These are phyloP conservation scores for Suillus placidus DNA, from an alignment of 768 basidiomycete species.

Conservation along the genomic window DNA sequence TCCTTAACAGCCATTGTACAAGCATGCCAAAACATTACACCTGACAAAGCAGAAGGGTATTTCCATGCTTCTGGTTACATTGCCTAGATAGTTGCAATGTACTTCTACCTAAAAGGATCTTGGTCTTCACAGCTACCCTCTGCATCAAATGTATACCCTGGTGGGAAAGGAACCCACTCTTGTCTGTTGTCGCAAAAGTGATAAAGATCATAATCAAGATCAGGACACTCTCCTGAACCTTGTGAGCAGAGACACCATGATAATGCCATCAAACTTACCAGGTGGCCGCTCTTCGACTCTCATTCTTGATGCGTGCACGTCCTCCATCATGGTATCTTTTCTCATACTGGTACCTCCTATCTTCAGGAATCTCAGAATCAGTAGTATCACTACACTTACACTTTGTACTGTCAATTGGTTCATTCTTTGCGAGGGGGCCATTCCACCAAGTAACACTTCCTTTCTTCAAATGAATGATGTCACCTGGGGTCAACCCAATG, in stretches of 20 bases:
- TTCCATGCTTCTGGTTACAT: slow-evolving; percentile 30
- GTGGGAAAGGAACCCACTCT: slow-evolving; percentile 11
- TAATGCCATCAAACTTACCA: no score
- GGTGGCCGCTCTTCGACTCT: no score
- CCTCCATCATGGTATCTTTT: no score
- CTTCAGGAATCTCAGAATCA: no score
- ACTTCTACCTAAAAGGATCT: background rate
- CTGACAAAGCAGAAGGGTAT: slow-evolving; percentile 25
- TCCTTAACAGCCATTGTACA: slow-evolving; percentile 25
- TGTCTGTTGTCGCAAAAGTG: slow-evolving; percentile 7
- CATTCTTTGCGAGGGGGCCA: slow-evolving; percentile 9
- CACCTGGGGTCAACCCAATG: background rate
- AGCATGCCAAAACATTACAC: slow-evolving; percentile 26
- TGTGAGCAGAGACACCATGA: no score
- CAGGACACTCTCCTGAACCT: no score
- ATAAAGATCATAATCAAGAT: slow-evolving; percentile 11
- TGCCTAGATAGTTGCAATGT: slow-evolving; percentile 12
- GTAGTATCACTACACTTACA: no score
- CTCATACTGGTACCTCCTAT: no score
- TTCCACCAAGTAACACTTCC: slow-evolving; percentile 10
- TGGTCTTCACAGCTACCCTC: background rate
- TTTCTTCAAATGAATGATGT: slow-evolving; percentile 14
- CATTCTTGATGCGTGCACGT: no score
- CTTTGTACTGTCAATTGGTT: background rate
- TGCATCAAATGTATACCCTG: slow-evolving; percentile 5